phyloP scores from a whole-genome alignment of 75 land plant species.

The Chamaecyparis obtusa region DNA sequence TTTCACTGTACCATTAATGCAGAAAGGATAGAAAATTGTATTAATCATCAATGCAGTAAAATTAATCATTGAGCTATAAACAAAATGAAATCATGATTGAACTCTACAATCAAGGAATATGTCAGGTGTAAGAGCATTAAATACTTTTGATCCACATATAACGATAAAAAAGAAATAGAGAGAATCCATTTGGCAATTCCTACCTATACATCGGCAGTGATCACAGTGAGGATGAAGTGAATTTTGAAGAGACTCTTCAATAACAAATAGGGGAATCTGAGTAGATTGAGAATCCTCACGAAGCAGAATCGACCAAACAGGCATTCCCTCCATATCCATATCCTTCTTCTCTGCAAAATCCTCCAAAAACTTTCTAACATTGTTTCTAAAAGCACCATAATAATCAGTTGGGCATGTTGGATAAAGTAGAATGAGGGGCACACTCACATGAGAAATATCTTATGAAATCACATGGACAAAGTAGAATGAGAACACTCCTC shows the following conservation, averaged over 20 bases:
- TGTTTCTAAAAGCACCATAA: conserved; percentile 67
- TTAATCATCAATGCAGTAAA: no score
- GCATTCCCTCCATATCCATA: conserved; percentile 27
- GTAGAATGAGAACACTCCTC: no score
- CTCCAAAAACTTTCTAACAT: conserved; percentile 61
- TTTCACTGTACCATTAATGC: no score
- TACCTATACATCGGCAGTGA: conserved; percentile 83
- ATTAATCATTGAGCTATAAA: no score
- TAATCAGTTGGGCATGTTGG: conserved; percentile 66
- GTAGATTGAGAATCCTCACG: conserved; percentile 46
- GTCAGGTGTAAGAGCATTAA: background rate
- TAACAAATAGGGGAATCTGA: conserved; percentile 49
- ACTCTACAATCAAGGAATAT: no score
- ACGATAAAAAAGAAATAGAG: background rate
- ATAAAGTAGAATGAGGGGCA: no score
- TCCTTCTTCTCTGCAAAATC: conserved; percentile 48
- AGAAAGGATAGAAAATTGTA: no score
- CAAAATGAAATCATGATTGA: background rate
- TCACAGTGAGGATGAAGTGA: conserved; percentile 61
- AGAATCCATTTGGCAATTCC: background rate
- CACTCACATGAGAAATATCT: no score
- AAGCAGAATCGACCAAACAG: conserved; percentile 66
- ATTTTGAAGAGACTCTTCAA: conserved; percentile 57
- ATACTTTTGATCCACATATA: background rate
- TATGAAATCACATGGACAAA: no score